Evolutionary conservation across 306 rosid species (phyloP).

Genomic region (Lotus japonicus): DNA sequence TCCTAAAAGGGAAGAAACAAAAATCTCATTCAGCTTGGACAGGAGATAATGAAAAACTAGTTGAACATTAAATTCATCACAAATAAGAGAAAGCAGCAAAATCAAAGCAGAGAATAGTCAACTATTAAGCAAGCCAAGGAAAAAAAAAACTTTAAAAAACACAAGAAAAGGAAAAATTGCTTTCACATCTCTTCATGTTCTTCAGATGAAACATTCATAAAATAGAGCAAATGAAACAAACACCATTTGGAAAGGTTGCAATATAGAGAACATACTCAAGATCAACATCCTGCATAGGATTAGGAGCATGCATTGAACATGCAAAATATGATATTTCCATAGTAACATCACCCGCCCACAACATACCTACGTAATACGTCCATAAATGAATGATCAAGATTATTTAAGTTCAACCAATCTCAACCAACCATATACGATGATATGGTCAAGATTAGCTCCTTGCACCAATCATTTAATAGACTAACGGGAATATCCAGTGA

Average conservation of each 20-base stretch:
- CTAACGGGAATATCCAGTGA: too few relatives aligned
- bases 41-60: not conserved
- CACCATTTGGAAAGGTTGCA: not conserved
- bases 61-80: not conserved
- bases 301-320: too few relatives aligned
- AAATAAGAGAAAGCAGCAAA: not conserved
- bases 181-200: not conserved
- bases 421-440: too few relatives aligned
- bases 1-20: conserved; percentile 29
- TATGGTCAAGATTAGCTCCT: too few relatives aligned
- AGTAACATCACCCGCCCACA: too few relatives aligned
- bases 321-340: too few relatives aligned
- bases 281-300: not conserved
- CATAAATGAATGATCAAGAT: too few relatives aligned
- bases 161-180: not conserved
- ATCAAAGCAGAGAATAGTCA: not conserved
- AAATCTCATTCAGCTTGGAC: not conserved
- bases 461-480: too few relatives aligned
- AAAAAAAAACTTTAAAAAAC: too few relatives aligned
- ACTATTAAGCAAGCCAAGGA: too few relatives aligned
- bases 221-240: not conserved
- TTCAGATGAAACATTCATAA: not conserved
- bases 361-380: too few relatives aligned
- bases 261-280: not conserved
- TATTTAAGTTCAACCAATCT: too few relatives aligned